Evolutionary conservation across 345 rosid genomes (phyloP).

Genomic region (Psidium friedrichsthalianum): DNA sequence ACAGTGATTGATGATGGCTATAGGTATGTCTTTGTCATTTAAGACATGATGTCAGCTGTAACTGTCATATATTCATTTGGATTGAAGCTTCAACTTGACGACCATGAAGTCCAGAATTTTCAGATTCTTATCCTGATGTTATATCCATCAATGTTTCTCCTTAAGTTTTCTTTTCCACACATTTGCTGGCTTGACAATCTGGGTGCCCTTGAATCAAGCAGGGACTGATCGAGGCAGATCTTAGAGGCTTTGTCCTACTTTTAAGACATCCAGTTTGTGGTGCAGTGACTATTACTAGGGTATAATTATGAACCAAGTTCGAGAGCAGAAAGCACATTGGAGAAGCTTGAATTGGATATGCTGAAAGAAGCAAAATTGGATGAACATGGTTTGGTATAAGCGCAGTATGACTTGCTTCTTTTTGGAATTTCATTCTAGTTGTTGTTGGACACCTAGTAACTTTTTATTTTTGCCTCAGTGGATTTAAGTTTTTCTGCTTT

Average conservation of each 20-base stretch:
- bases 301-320: neutral
- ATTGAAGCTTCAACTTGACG: neutral
- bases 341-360: neutral
- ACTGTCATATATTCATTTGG: neutral
- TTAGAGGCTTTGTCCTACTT: neutral
- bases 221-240: neutral
- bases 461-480: neutral
- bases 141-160: neutral
- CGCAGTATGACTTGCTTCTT: neutral
- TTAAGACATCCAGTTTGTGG: neutral
- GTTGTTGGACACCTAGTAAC: neutral
- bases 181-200: neutral
- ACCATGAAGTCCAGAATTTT: neutral
- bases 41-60: neutral
- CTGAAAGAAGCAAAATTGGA: neutral
- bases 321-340: neutral
- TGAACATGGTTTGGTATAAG: neutral
- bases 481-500: neutral
- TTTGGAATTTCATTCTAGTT: neutral
- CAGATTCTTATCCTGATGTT: neutral
- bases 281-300: neutral
- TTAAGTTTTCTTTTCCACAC: neutral
- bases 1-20: slow-evolving; percentile 18
- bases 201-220: neutral
- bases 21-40: neutral